A percentile compares a stretch with the other conserved stretches of the same genome.
Evolutionary conservation across 2,329 filamentous ascomycete genomes (phyloP).

Genomic region (Apiospora rasikravindrae): DNA sequence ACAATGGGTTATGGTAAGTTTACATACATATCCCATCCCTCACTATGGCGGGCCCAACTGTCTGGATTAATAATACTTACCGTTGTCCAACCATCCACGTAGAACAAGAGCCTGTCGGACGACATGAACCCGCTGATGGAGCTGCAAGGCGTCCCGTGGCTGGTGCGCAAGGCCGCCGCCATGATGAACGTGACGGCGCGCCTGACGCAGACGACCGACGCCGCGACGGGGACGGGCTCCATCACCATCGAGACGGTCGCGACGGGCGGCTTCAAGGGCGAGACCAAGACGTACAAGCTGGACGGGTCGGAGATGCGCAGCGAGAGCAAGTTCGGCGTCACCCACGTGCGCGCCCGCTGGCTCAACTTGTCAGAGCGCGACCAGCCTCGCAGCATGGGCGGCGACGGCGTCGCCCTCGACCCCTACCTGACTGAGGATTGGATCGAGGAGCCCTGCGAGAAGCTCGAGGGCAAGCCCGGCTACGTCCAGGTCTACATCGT

Average conservation of each 20-base stretch:
- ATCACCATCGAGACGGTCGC: constrained; percentile 13
- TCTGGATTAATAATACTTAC: background rate
- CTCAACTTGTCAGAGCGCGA: background rate
- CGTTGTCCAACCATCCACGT: background rate
- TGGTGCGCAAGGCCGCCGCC: background rate
- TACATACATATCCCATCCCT: background rate
- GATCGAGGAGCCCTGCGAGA: constrained; percentile 4
- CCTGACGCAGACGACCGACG: constrained; percentile 11
- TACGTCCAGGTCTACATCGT: constrained; percentile 14
- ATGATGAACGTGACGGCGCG: constrained; percentile 14
- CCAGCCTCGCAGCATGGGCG: constrained; percentile 4
- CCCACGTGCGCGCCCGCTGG: constrained; percentile 13
- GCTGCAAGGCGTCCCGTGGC: constrained; percentile 15
- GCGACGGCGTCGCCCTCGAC: background rate
- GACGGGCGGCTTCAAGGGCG: constrained; percentile 16
- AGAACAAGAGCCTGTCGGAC: constrained; percentile 18
- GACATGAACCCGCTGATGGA: constrained; percentile 14
- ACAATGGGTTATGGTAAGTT: background rate
- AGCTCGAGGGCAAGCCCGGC: background rate
- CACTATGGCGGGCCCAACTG: background rate
- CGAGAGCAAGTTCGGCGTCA: constrained; percentile 8
- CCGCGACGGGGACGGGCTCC: background rate
- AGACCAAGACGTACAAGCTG: constrained; percentile 17
- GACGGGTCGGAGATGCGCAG: constrained; percentile 8
- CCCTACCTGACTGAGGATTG: constrained; percentile 10